Evolutionary conservation across 2,329 filamentous ascomycete genomes (phyloP).

Genomic region (Trichoderma endophyticum): DNA sequence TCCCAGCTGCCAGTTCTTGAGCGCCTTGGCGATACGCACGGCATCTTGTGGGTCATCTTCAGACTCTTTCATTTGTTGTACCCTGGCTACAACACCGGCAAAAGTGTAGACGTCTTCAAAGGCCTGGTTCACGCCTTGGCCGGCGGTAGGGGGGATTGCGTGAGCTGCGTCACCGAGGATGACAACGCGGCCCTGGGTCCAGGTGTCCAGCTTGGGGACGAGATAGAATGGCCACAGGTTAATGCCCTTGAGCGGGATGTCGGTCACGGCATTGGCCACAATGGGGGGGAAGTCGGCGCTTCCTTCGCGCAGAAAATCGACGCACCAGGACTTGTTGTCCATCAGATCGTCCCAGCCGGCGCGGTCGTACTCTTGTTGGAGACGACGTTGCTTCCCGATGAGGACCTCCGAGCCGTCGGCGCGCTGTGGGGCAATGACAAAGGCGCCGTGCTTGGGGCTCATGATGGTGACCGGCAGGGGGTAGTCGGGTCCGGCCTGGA

Average conservation of each 20-base stretch:
- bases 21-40: conserved; percentile 22
- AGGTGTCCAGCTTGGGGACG: conserved; percentile 44
- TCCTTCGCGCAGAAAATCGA: conserved; percentile 34
- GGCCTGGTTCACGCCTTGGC: conserved; percentile 46
- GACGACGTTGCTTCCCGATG: conserved; percentile 43
- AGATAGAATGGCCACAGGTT: conserved; percentile 50
- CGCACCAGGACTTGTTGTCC: conserved; percentile 37
- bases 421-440: conserved; percentile 49
- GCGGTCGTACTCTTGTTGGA: conserved; percentile 35
- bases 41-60: not conserved
- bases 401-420: conserved; percentile 47
- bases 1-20: conserved; percentile 46
- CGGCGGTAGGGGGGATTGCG: conserved; percentile 46
- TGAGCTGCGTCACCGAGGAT: conserved; percentile 50
- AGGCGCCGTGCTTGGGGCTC: conserved; percentile 42
- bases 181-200: conserved; percentile 39
- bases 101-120: conserved; percentile 50
- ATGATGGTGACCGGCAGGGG: conserved; percentile 43
- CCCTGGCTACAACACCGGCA: conserved; percentile 37
- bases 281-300: conserved; percentile 37
- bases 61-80: conserved; percentile 23
- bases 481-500: conserved; percentile 36
- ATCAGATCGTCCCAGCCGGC: conserved; percentile 42
- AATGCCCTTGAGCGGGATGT: conserved; percentile 32
- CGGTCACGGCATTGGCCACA: conserved; percentile 34